A percentile compares a stretch with the other conserved stretches of the same genome.
These are phyloP conservation scores for Spongiforma sp. DNA, from an alignment of 1,284 basidiomycete species.

Conservation along the genomic window DNA sequence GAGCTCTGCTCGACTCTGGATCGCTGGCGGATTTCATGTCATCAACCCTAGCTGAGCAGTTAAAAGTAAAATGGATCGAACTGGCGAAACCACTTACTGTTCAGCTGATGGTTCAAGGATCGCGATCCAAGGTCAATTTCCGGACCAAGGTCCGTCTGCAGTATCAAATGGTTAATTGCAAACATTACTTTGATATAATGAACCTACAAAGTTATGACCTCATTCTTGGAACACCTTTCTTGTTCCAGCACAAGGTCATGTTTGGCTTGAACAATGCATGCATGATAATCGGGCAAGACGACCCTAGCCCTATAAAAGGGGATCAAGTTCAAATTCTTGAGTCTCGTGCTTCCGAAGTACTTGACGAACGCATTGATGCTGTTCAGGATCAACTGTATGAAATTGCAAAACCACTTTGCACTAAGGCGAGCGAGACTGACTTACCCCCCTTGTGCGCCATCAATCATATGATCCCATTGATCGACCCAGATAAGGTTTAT, in stretches of 20 bases:
- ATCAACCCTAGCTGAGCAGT: conserved; percentile 40
- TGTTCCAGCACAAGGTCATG: conserved; percentile 35
- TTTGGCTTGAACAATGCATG: conserved; percentile 18
- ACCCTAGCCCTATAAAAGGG: conserved; percentile 24
- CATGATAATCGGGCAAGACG: conserved; percentile 28
- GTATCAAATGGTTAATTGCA: conserved; percentile 37
- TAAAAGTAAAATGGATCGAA: conserved; percentile 23
- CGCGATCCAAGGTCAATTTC: conserved; percentile 34
- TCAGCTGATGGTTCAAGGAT: conserved; percentile 38
- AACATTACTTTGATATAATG: conserved; percentile 28
- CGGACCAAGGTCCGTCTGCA: conserved; percentile 22
- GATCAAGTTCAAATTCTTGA: conserved; percentile 22
- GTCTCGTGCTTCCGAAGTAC: conserved; percentile 15
- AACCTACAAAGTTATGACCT: conserved; percentile 41
- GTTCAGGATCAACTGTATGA: conserved; percentile 16
- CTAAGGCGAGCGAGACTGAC: conserved; percentile 24
- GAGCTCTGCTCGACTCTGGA: conserved; percentile 41
- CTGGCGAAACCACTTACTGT: conserved; percentile 36
- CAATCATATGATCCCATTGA: conserved; percentile 41
- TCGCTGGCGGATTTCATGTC: conserved; percentile 48
- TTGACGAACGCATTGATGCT: conserved; percentile 6
- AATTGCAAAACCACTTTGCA: conserved; percentile 31
- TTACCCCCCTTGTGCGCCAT: conserved; percentile 39
- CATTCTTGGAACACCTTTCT: conserved; percentile 39
- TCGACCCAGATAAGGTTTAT: conserved; percentile 35